Conservation (phyloP, 2,329 filamentous ascomycete species). For the Chalara sp. region DNA sequence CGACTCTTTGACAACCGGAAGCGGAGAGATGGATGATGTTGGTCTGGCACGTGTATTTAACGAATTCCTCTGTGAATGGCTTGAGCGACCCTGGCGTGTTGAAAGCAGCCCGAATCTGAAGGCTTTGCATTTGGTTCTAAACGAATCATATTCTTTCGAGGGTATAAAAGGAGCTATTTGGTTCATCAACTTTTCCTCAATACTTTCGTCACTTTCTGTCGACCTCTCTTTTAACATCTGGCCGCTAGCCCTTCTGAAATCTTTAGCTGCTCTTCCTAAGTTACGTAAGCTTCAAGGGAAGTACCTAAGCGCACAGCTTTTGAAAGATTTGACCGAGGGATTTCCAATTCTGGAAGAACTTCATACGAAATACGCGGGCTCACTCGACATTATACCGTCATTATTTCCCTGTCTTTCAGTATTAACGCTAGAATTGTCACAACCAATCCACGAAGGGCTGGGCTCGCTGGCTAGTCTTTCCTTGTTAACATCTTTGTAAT, state of each 20-base stretch:
- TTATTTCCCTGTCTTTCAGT: background rate
- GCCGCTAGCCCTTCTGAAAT: background rate
- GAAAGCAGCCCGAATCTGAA: slow-evolving; percentile 3
- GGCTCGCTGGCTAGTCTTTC: background rate
- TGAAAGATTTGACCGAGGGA: background rate
- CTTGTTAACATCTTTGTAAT: background rate
- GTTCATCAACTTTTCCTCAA: background rate
- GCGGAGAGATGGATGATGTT: background rate
- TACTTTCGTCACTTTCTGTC: background rate
- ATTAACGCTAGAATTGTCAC: slow-evolving; percentile 1
- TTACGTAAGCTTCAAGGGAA: background rate
- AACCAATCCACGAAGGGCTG: background rate
- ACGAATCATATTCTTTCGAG: background rate
- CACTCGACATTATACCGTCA: background rate
- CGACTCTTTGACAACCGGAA: background rate
- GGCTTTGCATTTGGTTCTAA: background rate
- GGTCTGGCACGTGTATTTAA: background rate
- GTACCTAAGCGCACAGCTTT: background rate
- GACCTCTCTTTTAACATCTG: slow-evolving; percentile 1
- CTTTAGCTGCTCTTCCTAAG: background rate
- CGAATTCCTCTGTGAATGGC: background rate
- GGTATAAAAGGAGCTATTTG: background rate
- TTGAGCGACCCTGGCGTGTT: background rate
- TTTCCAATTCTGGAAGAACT: slow-evolving; percentile 1
- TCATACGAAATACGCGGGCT: background rate